Percentiles rank a stretch among this genome's conserved stretches.
These are phyloP conservation scores for Rhododendron kiyosumense DNA, from an alignment of 148 eudicot genomes.

Conservation along the genomic window DNA sequence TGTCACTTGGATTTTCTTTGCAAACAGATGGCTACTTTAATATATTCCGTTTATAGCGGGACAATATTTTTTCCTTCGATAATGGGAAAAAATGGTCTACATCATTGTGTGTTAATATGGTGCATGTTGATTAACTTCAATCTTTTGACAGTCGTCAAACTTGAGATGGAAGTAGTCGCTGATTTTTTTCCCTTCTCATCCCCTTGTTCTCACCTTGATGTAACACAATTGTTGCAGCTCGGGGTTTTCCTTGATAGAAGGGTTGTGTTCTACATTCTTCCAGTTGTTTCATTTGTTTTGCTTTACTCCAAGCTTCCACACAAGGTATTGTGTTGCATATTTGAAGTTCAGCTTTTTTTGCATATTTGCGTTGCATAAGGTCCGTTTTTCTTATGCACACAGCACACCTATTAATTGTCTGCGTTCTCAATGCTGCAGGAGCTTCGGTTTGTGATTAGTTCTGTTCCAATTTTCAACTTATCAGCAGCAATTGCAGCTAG, in stretches of 20 bases:
- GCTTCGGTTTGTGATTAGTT: slow-evolving; percentile 80
- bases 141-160: background rate
- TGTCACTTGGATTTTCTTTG: background rate
- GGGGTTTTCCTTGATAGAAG: slow-evolving; percentile 81
- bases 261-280: slow-evolving; percentile 55
- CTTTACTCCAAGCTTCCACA: slow-evolving; percentile 95
- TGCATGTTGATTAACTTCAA: background rate
- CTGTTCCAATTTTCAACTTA: slow-evolving; percentile 81
- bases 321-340: slow-evolving; percentile 54
- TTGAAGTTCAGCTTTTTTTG: background rate
- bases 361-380: background rate
- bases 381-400: background rate
- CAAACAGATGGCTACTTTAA: background rate
- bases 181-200: background rate
- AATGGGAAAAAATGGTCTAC: no score
- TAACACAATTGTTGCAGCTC: slow-evolving; percentile 46
- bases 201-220: slow-evolving; percentile 15
- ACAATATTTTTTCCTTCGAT: background rate
- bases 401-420: background rate
- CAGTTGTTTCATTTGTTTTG: slow-evolving; percentile 62
- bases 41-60: background rate
- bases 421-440: slow-evolving; percentile 49
- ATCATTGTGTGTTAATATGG: background rate
- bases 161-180: background rate
- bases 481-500: slow-evolving; percentile 86